Percentiles rank a stretch among this genome's conserved stretches.
phyloP scores from a whole-genome alignment of 2,329 filamentous ascomycete genomes.

The Aspergillus sp. region DNA sequence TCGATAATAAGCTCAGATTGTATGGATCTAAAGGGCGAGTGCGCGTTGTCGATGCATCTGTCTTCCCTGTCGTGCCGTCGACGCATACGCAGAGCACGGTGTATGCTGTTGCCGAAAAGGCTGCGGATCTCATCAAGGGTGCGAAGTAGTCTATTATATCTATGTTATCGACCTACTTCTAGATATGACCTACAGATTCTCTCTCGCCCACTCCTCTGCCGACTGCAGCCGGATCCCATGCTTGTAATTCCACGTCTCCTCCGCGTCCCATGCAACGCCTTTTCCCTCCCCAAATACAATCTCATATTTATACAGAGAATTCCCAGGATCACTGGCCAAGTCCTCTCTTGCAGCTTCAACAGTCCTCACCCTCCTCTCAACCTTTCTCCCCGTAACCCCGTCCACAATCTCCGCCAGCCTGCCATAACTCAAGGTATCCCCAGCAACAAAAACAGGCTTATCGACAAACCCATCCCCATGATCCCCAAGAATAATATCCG shows the following conservation, averaged over 20 bases:
- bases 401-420: conserved; percentile 56
- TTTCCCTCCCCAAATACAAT: conserved; percentile 58
- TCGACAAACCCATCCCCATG: conserved; percentile 30
- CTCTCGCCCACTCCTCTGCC: conserved; percentile 26
- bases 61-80: conserved; percentile 2
- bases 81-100: conserved; percentile 4
- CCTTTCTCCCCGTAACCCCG: conserved; percentile 38
- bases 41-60: conserved; percentile 1
- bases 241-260: conserved; percentile 54
- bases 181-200: background rate
- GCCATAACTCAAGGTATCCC: conserved; percentile 62
- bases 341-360: conserved; percentile 41
- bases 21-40: background rate
- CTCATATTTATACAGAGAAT: conserved; percentile 60
- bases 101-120: conserved; percentile 8
- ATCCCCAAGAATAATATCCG: conserved; percentile 49
- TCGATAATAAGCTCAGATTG: background rate
- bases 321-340: conserved; percentile 48
- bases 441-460: conserved; percentile 59
- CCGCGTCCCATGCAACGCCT: conserved; percentile 60
- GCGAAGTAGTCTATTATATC: too few relatives aligned
- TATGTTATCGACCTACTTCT: too few relatives aligned
- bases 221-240: conserved; percentile 41
- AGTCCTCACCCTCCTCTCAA: conserved; percentile 46
- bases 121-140: background rate